Evolutionary conservation across 228 moss, liverwort and hornwort genomes (phyloP), one percentile per base, ranked within the genome.

Genomic region (Sphagnum fallax): DNA sequence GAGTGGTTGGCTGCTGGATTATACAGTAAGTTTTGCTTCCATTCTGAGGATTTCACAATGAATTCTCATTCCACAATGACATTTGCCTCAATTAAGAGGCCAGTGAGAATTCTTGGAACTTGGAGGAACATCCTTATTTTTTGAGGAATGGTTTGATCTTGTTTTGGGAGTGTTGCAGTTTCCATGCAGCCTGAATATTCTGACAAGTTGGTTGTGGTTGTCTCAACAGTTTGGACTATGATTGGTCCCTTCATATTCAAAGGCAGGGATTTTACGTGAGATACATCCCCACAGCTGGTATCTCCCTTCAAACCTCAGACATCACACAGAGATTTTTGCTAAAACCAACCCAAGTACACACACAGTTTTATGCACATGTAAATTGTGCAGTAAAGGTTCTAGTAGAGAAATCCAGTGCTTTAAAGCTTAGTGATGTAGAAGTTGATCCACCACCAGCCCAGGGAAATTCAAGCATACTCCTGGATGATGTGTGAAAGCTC

Each of bases 1-100:
- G 89, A 94, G 72, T 98, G 98, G 98, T 81, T 98, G 18, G 89
- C 98, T 66, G 94, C 92, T 73, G 74, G 76, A 63, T 73, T 98
- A 48, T 98, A 98, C 67, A 84, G 92, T 96, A 74, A 88, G 32
- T 32, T 32, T 32, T 32, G 32, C 32, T 32, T 32, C 32, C 32
- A 32, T 32, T 32, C 32, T 32, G 32, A 32, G 32, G 32, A 32
- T 32, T 32, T 32, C 32, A 16, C 16, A 16, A 16, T 16, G 16
- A 16, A 16, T 0, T 16, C 16, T 10, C 11, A 10, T 10, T 10
- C 58, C 58, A 10, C 58, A 10, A 10, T 60, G 10, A 10, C 1
- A 11, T 60, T 15, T 15, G 59, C 15, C 15, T 15, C 59, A 60
- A 60, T 11, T 60, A 15, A 60, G 15, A 15, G 15, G 59, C 59